Evolutionary conservation across 2,329 filamentous ascomycete species (phyloP), one percentile per base, ranked within the genome.

Genomic region (Penicillium sclerotigenum): DNA sequence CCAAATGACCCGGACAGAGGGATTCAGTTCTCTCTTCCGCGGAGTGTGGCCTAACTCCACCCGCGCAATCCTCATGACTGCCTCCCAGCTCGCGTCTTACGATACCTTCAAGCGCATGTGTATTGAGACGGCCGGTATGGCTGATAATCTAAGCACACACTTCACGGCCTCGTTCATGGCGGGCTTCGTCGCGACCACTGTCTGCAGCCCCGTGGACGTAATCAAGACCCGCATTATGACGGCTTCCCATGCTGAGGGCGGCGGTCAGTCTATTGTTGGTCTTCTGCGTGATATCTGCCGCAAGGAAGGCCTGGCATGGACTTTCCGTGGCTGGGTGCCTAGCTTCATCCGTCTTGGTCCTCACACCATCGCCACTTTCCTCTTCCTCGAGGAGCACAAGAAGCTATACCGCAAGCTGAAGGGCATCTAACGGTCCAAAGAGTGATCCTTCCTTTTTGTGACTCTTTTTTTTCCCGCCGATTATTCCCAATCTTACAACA

Each of bases 1-100:
- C 26, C 86, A 90, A 62, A 96, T 97, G 90, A 83, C 87, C n/a
- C 83, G 87, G 54, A 86, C 91, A 63, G 94, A 99, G 76, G 94
- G 94, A 3, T 70, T 85, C 20, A 73, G 76, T 53, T 88, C 85
- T 67, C 82, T 95, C 66, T 96, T 96, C 79, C 84, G 92, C 54
- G 94, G 85, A 37, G 82, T 87, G 2, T 84, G 81, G 79, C 83
- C 85, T 3, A 87, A 87, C 68, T 82, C 80, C 31, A 79, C 80
- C 18, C 77, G 85, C 45, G 85, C 85, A 1, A 77, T 86, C n/a
- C 78, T 87, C 52, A 87, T 87, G 84, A 87, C 84, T 0, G 80
- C 84, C 6, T 83, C 82, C 1, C 85, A 87, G 65, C 72, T 87
- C 24, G 83, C 84, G 3, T 81, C 81, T 14, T 87, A 87, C 71